These are phyloP conservation scores for Echium plantagineum DNA, from an alignment of 257 asterid species.

Conservation along the genomic window DNA sequence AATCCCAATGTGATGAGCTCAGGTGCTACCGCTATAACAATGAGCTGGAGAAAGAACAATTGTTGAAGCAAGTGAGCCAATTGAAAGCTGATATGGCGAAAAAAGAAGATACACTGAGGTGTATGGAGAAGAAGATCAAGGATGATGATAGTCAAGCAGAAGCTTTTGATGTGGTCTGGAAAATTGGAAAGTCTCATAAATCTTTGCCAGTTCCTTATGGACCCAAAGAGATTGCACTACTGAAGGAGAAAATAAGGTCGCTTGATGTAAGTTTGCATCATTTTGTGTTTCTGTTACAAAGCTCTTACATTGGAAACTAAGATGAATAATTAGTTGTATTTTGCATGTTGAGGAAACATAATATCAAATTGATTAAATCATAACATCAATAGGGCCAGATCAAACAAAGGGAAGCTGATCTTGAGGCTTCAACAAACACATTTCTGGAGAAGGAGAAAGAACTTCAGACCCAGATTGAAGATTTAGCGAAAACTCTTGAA, in stretches of 20 bases:
- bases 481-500: constrained; percentile 48
- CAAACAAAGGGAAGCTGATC: constrained; percentile 54
- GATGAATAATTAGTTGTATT: neutral
- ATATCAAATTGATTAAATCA: constrained; percentile 2
- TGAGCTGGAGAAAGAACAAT: constrained; percentile 49
- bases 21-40: constrained; percentile 26
- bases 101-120: constrained; percentile 45
- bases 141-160: constrained; percentile 23
- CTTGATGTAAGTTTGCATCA: constrained; percentile 58
- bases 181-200: constrained; percentile 23
- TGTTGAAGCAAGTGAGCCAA: constrained; percentile 42
- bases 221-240: constrained; percentile 43
- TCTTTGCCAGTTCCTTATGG: constrained; percentile 18
- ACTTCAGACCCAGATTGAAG: constrained; percentile 55
- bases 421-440: constrained; percentile 47
- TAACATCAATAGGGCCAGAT: constrained; percentile 44
- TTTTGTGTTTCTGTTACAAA: neutral
- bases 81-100: constrained; percentile 45
- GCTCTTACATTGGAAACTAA: neutral
- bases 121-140: constrained; percentile 56
- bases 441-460: constrained; percentile 70
- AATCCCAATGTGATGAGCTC: constrained; percentile 31
- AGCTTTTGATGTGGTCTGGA: constrained; percentile 23
- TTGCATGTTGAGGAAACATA: neutral
- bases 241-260: constrained; percentile 61